A percentile compares a stretch with the other conserved stretches of the same genome.
Evolutionary conservation across 2,329 filamentous ascomycete species (phyloP).

Genomic region (Chalara sp.): DNA sequence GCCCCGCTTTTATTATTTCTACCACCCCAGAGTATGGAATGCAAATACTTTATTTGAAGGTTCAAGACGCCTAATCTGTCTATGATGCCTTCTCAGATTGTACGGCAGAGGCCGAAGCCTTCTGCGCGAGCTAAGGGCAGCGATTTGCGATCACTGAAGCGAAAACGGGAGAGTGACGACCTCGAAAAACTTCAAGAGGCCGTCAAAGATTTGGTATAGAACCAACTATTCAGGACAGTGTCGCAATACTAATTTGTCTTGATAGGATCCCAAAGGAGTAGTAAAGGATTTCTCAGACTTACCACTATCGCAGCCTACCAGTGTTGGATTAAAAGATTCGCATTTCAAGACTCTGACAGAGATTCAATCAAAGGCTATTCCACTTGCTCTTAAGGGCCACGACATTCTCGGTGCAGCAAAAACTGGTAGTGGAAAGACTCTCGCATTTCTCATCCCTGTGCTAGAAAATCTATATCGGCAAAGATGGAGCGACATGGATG

Average conservation of each 20-base stretch:
- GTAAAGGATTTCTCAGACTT: constrained; percentile 70
- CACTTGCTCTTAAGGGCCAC: constrained; percentile 72
- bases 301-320: constrained; percentile 76
- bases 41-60: neutral
- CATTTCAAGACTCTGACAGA: constrained; percentile 90
- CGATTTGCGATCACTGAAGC: constrained; percentile 20
- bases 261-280: constrained; percentile 25
- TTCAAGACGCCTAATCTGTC: constrained; percentile 1
- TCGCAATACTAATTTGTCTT: constrained; percentile 7
- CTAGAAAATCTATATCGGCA: constrained; percentile 86
- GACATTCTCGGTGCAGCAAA: constrained; percentile 94
- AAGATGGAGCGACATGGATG: constrained; percentile 86
- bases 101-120: constrained; percentile 15
- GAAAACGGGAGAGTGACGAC: constrained; percentile 26
- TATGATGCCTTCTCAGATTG: constrained; percentile 20
- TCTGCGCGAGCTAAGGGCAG: constrained; percentile 15
- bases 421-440: constrained; percentile 90
- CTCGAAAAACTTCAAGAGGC: constrained; percentile 22
- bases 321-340: constrained; percentile 71
- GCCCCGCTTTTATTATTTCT: neutral
- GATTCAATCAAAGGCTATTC: constrained; percentile 85
- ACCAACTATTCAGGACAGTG: neutral
- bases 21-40: too few species aligned
- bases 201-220: constrained; percentile 24
- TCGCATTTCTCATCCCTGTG: constrained; percentile 87